phyloP scores from a whole-genome alignment of 2,329 filamentous ascomycete species.

The Biscogniauxia sp. region DNA sequence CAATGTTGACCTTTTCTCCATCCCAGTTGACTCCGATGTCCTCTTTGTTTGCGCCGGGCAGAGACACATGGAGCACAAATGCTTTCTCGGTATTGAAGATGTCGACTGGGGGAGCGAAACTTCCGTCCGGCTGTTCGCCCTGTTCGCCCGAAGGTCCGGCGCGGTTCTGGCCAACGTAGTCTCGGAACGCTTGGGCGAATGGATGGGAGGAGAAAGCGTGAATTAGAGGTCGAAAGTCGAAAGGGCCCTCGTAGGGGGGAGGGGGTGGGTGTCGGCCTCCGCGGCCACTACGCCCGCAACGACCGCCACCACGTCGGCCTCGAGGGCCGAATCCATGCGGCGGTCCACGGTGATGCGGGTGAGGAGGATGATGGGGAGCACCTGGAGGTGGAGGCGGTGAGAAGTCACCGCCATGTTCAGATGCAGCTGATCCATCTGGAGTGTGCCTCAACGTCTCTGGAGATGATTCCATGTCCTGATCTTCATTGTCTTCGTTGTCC shows the following conservation, averaged over 20 bases:
- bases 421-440: conserved; percentile 17
- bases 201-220: conserved; percentile 41
- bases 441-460: conserved; percentile 31
- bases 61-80: conserved; percentile 70
- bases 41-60: conserved; percentile 77
- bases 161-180: conserved; percentile 35
- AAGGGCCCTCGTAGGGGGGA: conserved; percentile 25
- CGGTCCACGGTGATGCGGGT: conserved; percentile 22
- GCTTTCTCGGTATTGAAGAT: conserved; percentile 66
- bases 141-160: conserved; percentile 16
- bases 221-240: conserved; percentile 41
- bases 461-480: conserved; percentile 35
- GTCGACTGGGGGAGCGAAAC: conserved; percentile 67
- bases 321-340: conserved; percentile 15
- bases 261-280: conserved; percentile 21
- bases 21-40: conserved; percentile 78
- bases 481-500: conserved; percentile 24
- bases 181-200: conserved; percentile 40
- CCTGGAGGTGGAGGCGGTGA: conserved; percentile 16
- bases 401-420: conserved; percentile 9
- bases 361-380: conserved; percentile 9
- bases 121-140: conserved; percentile 29
- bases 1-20: conserved; percentile 64
- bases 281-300: conserved; percentile 18
- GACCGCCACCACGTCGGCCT: conserved; percentile 17